Base-by-base conservation (phyloP, 2,329 filamentous ascomycete genomes). In the Davidsoniella eucalypti region DNA sequence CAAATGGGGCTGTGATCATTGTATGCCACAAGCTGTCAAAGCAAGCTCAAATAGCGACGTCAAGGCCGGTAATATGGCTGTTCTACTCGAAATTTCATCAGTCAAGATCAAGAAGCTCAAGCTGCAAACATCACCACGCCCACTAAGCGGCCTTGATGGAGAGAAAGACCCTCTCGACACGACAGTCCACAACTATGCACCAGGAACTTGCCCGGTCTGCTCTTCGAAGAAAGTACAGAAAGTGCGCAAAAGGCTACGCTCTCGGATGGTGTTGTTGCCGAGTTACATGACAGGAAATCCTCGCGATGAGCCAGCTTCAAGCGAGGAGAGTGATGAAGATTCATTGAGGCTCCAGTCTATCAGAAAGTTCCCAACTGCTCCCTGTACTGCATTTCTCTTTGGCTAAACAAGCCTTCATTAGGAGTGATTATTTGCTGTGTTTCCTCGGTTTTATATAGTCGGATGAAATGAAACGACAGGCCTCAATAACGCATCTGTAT, bases 1-100 rank as follows among this genome's bases (percentile, higher is more conserved):
- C 43, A 42, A 50, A 18, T 52, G 51, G 51, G 51, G 51, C 9
- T 52, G 51, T 16, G 47, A 52, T 14, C 45, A 49, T 38, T 52
- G 51, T 21, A 29, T 52, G 36, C 17, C 42, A 21, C 47, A 52
- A 23, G 37, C 38, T 3, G 48, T 52, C 43, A 41, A 43, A 8
- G 51, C 49, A 33, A 44, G 25, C 42, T 42, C 21, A 14, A n/a
- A 41, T 10, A 38, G 36, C 5, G 38, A 46, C 6, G 42, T 52
- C n/a, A 33, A 16, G 10, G 38, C 29, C 4, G 51, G 51, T 9
- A 21, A 12, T 7, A 42, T 49, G 37, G 51, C 51, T 14, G 51
- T 49, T 5, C 26, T 52, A 5, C 47, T 52, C 8, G 51, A 52
- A 42, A 49, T 50, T 7, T 46, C 14, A 17, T 37, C 42, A 3